These are phyloP conservation scores for Fremontodendron californicum DNA, from an alignment of 345 rosid species.

Conservation along the genomic window DNA sequence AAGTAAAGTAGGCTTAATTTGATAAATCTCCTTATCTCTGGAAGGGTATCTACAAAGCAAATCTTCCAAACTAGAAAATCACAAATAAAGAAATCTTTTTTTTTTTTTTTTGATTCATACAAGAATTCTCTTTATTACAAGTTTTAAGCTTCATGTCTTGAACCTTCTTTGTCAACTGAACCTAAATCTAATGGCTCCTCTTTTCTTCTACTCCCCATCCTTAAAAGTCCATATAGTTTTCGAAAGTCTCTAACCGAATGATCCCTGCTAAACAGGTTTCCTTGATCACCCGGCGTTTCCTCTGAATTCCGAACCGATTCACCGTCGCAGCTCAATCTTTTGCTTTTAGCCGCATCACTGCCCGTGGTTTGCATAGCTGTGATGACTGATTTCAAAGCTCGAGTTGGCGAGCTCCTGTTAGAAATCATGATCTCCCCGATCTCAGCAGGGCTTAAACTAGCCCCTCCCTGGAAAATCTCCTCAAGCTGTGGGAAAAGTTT, in stretches of 20 bases:
- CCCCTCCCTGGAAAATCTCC: constrained; percentile 42
- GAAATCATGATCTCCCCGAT: constrained; percentile 52
- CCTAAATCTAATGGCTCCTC: constrained; percentile 17
- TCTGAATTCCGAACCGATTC: constrained; percentile 2
- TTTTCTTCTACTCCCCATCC: constrained; percentile 25
- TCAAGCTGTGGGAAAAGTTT: constrained; percentile 43
- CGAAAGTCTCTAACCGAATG: constrained; percentile 20
- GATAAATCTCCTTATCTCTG: neutral
- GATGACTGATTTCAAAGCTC: constrained; percentile 46
- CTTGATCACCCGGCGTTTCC: neutral
- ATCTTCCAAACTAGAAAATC: neutral
- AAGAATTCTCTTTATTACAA: neutral
- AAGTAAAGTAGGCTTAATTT: neutral
- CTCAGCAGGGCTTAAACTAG: constrained; percentile 45
- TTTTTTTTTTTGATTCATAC: neutral
- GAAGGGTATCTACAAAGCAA: neutral
- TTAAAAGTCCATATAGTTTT: constrained; percentile 27
- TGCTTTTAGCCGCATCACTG: neutral
- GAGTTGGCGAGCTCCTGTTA: constrained; percentile 43
- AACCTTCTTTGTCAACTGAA: constrained; percentile 10
- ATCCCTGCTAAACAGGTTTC: neutral
- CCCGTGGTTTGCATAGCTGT: constrained; percentile 32
- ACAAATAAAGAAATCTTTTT: no score
- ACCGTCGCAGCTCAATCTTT: neutral
- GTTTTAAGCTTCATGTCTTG: constrained; percentile 8